A percentile compares a stretch with the other conserved stretches of the same genome.
These are phyloP conservation scores for Thelephora terrestris DNA, from an alignment of 1,284 basidiomycete species.

Conservation along the genomic window DNA sequence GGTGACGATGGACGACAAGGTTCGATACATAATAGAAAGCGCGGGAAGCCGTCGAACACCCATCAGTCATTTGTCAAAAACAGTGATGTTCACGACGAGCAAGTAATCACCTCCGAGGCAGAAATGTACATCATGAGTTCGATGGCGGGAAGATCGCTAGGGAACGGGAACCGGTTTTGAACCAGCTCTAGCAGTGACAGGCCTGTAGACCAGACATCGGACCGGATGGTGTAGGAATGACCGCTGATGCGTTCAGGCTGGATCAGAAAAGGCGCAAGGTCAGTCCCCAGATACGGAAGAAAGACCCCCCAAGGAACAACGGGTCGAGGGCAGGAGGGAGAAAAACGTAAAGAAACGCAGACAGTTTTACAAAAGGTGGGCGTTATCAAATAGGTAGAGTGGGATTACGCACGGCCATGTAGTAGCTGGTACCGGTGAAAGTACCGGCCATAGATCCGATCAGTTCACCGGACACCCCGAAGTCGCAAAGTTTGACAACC, in stretches of 20 bases:
- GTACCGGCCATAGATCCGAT: constrained; percentile 88
- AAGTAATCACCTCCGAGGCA: constrained; percentile 40
- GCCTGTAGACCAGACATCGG: constrained; percentile 98
- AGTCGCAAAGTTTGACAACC: constrained; percentile 88
- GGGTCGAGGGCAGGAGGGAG: no score
- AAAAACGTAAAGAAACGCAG: no score
- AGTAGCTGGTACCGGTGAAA: constrained; percentile 94
- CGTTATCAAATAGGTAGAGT: constrained; percentile 9
- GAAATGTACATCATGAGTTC: constrained; percentile 93
- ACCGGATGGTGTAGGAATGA: constrained; percentile 82
- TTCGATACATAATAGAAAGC: neutral
- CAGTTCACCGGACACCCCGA: constrained; percentile 94
- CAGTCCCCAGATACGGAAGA: neutral
- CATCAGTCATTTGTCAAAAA: constrained; percentile 4
- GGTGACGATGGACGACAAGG: constrained; percentile 6
- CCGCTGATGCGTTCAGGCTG: constrained; percentile 93
- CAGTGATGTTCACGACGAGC: neutral
- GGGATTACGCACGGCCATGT: constrained; percentile 80
- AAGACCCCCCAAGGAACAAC: neutral
- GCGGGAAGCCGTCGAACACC: neutral
- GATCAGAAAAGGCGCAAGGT: constrained; percentile 10
- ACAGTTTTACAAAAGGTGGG: neutral
- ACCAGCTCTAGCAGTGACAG: constrained; percentile 91
- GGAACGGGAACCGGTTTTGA: constrained; percentile 93
- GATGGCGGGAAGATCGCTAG: constrained; percentile 84